Evolutionary conservation across 495 filamentous ascomycete species (phyloP).

Genomic region (Margaritispora aquatica): DNA sequence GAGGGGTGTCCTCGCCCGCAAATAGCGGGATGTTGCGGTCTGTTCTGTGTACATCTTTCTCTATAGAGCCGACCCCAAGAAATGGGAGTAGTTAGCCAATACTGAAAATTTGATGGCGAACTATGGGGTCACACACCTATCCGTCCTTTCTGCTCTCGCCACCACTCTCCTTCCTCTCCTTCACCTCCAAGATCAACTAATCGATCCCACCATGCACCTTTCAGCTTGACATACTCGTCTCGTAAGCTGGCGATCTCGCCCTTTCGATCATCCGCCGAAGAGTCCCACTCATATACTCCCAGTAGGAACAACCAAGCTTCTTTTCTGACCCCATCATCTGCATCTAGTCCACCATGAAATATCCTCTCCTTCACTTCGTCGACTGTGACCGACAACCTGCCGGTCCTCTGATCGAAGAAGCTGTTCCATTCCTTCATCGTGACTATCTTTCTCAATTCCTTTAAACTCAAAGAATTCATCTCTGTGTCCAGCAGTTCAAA

Average conservation of each 20-base stretch:
- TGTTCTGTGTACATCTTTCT: conserved; percentile 97
- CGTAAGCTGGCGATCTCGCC: conserved; percentile 76
- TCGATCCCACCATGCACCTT: conserved; percentile 93
- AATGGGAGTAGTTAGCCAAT: conserved; percentile 24
- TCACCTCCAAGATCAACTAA: conserved; percentile 76
- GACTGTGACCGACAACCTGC: conserved; percentile 66
- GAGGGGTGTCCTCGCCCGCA: conserved; percentile 94
- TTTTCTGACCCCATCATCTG: conserved; percentile 86
- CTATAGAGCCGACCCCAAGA: conserved; percentile 47
- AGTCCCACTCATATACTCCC: conserved; percentile 88
- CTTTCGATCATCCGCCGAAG: conserved; percentile 70
- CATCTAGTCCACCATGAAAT: conserved; percentile 89
- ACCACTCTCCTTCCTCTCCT: conserved; percentile 79
- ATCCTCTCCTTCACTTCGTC: conserved; percentile 95
- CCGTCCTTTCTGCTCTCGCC: conserved; percentile 87
- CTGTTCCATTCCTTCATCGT: conserved; percentile 79
- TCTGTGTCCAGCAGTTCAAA: conserved; percentile 91
- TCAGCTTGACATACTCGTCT: conserved; percentile 90
- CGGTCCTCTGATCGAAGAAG: conserved; percentile 72
- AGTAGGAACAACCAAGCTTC: conserved; percentile 95
- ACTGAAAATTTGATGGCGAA: neutral
- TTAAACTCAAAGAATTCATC: conserved; percentile 58
- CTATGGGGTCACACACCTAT: conserved; percentile 62
- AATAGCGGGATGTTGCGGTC: conserved; percentile 91
- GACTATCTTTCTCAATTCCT: conserved; percentile 69